Evolutionary conservation across 768 basidiomycete genomes (phyloP).

Genomic region (Macrolepiota albuminosa): DNA sequence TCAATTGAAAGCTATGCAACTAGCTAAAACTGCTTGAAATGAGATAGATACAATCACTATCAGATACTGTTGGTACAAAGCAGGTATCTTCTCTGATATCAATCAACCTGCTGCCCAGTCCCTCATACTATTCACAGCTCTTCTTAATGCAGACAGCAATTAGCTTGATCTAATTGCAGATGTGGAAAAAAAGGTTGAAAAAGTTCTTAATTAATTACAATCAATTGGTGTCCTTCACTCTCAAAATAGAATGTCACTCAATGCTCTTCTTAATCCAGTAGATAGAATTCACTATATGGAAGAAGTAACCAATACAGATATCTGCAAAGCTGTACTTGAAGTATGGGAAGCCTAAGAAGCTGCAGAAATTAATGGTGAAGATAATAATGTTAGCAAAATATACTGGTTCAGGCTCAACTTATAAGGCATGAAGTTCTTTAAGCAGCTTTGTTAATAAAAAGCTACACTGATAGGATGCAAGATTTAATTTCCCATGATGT

Average conservation of each 20-base stretch:
- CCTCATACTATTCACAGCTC: too few relatives aligned
- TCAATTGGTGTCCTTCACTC: background rate
- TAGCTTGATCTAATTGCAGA: too few relatives aligned
- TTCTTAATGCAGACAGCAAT: background rate
- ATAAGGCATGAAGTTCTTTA: background rate
- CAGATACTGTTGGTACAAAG: too few relatives aligned
- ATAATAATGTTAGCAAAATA: background rate
- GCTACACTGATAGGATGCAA: background rate
- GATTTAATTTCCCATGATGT: background rate
- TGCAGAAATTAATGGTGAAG: background rate
- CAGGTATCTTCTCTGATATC: too few relatives aligned
- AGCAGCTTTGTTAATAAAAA: background rate
- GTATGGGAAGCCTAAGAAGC: background rate
- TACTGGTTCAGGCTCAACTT: background rate
- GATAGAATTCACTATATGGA: background rate
- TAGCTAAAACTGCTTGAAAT: too few relatives aligned
- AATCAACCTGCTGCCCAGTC: too few relatives aligned
- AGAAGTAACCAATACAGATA: background rate
- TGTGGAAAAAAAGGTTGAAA: background rate
- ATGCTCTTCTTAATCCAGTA: background rate
- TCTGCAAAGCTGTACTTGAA: background rate
- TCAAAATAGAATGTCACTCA: background rate
- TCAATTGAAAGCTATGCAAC: too few relatives aligned
- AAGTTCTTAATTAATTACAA: background rate
- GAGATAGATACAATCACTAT: too few relatives aligned